These are phyloP conservation scores for Helicocarpus griseus DNA, from an alignment of 2,329 filamentous ascomycete genomes.

Conservation along the genomic window DNA sequence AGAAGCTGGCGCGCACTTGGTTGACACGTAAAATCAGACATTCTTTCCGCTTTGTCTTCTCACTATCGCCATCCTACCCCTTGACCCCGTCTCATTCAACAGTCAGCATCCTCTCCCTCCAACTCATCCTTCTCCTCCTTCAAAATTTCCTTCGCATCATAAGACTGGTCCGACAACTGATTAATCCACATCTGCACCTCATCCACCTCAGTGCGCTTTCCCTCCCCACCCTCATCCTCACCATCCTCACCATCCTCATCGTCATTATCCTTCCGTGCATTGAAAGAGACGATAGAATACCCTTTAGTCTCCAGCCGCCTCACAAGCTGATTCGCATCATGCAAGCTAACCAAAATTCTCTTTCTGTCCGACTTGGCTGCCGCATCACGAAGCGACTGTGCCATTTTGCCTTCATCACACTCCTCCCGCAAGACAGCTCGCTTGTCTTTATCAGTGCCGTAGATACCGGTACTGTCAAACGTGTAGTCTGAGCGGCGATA, in stretches of 20 bases:
- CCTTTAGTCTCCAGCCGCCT: conserved; percentile 36
- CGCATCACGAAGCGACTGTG: background rate
- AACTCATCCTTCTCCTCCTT: conserved; percentile 3
- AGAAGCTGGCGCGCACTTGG: no score
- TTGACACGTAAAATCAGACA: no score
- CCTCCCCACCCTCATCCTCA: conserved; percentile 4
- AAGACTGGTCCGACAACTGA: background rate
- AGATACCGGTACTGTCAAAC: background rate
- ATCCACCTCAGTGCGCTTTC: background rate
- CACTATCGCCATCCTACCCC: background rate
- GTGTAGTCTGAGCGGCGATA: background rate
- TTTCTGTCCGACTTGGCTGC: conserved; percentile 23
- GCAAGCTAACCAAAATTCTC: conserved; percentile 46
- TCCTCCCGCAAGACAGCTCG: background rate
- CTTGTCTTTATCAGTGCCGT: background rate
- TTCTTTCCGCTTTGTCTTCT: no score
- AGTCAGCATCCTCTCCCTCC: background rate
- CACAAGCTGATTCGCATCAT: conserved; percentile 53
- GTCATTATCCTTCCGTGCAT: no score
- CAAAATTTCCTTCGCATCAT: conserved; percentile 4
- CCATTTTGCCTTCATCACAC: background rate
- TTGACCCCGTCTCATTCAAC: background rate
- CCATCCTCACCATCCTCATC: background rate
- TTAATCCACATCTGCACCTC: background rate
- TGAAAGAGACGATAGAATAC: no score